A percentile compares a stretch with the other conserved stretches of the same genome.
phyloP scores from a whole-genome alignment of 2,329 filamentous ascomycete species.

The Hypomyces rosellus region DNA sequence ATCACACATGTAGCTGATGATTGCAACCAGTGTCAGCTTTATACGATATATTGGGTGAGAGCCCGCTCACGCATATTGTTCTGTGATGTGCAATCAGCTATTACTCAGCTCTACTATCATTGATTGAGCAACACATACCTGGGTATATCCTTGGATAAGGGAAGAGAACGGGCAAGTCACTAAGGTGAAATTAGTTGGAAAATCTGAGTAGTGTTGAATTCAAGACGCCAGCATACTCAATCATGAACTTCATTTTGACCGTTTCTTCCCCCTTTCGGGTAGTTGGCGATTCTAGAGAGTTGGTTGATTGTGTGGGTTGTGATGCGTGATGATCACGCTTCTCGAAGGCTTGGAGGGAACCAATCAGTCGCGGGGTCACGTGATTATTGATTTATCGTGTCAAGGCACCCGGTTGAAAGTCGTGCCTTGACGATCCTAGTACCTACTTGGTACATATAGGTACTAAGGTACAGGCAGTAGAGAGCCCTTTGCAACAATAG shows the following conservation, averaged over 20 bases:
- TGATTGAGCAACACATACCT: conserved; percentile 29
- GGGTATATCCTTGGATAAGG: conserved; percentile 55
- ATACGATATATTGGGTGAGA: background rate
- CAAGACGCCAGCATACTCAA: conserved; percentile 5
- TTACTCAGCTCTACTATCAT: background rate
- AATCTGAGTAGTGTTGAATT: background rate
- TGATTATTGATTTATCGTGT: background rate
- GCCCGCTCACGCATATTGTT: conserved; percentile 48
- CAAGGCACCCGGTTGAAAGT: too few species aligned
- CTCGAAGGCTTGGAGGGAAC: conserved; percentile 25
- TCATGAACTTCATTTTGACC: conserved; percentile 10
- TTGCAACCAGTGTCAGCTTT: background rate
- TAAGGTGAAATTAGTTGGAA: conserved; percentile 19
- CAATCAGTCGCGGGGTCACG: conserved; percentile 7
- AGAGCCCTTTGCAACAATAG: too few species aligned
- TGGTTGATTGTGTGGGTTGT: background rate
- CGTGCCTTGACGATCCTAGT: too few species aligned
- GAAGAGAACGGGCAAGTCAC: conserved; percentile 51
- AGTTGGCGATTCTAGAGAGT: background rate
- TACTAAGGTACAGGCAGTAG: too few species aligned
- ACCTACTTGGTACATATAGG: too few species aligned
- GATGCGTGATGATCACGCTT: conserved; percentile 1
- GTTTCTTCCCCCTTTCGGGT: too few species aligned
- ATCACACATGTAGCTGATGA: conserved; percentile 49
- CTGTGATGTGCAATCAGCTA: conserved; percentile 22